Evolutionary conservation across 768 basidiomycete genomes (phyloP).

Genomic region (Galerina sulciceps): DNA sequence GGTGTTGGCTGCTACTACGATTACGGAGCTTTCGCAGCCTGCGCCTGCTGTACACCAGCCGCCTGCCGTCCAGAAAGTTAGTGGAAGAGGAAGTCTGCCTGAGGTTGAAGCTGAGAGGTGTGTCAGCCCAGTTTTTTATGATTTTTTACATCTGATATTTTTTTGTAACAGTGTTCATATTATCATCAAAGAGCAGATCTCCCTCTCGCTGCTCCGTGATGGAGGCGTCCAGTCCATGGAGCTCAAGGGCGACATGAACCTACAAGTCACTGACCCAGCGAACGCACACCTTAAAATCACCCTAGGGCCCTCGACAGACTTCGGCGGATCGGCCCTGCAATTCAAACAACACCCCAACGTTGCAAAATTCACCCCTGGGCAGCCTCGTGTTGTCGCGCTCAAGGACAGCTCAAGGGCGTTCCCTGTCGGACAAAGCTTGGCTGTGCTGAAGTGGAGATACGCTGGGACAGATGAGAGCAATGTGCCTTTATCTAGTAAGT

Average conservation of each 20-base stretch:
- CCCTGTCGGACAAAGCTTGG: conserved; percentile 85
- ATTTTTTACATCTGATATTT: background rate
- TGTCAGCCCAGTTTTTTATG: conserved; percentile 5
- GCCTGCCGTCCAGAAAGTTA: conserved; percentile 48
- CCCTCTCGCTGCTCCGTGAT: conserved; percentile 82
- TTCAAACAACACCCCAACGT: conserved; percentile 98
- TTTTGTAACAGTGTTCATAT: conserved; percentile 73
- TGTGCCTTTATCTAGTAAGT: conserved; percentile 89
- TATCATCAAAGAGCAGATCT: conserved; percentile 81
- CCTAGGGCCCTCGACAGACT: conserved; percentile 61
- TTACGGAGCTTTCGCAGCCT: conserved; percentile 53
- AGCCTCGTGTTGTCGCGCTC: conserved; percentile 70
- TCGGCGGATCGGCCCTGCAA: conserved; percentile 72
- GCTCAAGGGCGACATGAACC: conserved; percentile 93
- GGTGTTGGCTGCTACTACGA: conserved; percentile 54
- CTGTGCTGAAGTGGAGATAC: conserved; percentile 93
- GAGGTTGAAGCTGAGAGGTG: conserved; percentile 81
- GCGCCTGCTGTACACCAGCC: conserved; percentile 43
- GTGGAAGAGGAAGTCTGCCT: conserved; percentile 67
- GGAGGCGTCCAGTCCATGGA: conserved; percentile 91
- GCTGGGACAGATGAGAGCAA: conserved; percentile 89
- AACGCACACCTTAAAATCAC: conserved; percentile 71
- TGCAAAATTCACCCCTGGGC: conserved; percentile 76
- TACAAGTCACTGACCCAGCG: conserved; percentile 81
- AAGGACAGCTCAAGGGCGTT: conserved; percentile 85